A percentile compares a stretch with the other conserved stretches of the same genome.
phyloP scores from a whole-genome alignment of 495 filamentous ascomycete genomes.

The Tetracladium marchalianum region DNA sequence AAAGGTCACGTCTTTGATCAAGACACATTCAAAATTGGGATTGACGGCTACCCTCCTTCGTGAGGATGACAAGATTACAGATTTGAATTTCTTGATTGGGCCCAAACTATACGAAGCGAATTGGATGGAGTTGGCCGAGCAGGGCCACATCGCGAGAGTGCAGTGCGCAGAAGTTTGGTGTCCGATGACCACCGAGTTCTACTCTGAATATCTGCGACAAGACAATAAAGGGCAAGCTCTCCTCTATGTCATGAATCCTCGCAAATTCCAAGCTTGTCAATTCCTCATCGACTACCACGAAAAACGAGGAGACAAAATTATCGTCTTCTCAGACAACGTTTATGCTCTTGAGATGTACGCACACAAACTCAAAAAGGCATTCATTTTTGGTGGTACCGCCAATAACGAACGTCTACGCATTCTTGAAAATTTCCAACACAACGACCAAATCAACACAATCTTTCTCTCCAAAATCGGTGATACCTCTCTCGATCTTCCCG shows the following conservation, averaged over 20 bases:
- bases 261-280: conserved; percentile 93
- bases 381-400: conserved; percentile 85
- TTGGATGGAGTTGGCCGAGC: conserved; percentile 97
- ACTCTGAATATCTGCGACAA: conserved; percentile 79
- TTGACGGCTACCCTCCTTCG: conserved; percentile 88
- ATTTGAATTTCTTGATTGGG: conserved; percentile 95
- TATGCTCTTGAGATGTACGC: conserved; percentile 87
- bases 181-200: conserved; percentile 98
- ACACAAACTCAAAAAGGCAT: conserved; percentile 73
- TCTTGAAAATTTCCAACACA: conserved; percentile 94
- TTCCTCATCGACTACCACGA: conserved; percentile 98
- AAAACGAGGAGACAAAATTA: conserved; percentile 91
- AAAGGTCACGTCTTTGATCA: conserved; percentile 82
- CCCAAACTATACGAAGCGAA: conserved; percentile 98
- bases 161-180: conserved; percentile 99
- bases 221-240: conserved; percentile 59
- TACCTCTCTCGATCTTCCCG: conserved; percentile 91
- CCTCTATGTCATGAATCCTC: conserved; percentile 94
- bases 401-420: conserved; percentile 83
- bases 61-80: conserved; percentile 96
- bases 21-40: conserved; percentile 92
- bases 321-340: conserved; percentile 98
- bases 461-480: conserved; percentile 98
- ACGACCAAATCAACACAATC: conserved; percentile 85
- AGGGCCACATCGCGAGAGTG: conserved; percentile 94